phyloP scores from a whole-genome alignment of 768 basidiomycete genomes.

The Pisolithus microcarpus region DNA sequence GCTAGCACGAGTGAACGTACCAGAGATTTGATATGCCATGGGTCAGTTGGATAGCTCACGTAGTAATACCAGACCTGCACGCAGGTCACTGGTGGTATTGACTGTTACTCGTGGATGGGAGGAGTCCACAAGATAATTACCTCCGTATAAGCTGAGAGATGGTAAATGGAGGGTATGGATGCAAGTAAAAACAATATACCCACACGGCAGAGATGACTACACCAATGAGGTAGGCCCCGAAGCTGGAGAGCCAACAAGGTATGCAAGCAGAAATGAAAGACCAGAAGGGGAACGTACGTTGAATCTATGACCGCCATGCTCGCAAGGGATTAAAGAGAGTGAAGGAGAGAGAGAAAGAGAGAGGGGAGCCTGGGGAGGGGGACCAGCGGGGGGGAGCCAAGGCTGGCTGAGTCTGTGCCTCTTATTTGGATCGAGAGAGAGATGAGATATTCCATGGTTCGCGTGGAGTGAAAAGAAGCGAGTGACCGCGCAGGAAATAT shows the following conservation, averaged over 20 bases:
- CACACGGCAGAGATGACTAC: conserved; percentile 42
- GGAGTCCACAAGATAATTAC: conserved; percentile 22
- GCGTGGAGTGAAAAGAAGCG: no score
- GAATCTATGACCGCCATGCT: conserved; percentile 22
- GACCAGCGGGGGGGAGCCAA: not conserved
- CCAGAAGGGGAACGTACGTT: conserved; percentile 23
- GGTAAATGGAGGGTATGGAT: not conserved
- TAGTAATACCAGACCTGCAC: conserved; percentile 53
- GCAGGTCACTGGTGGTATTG: conserved; percentile 37
- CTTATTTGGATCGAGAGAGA: no score
- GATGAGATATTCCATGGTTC: no score
- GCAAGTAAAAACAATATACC: conserved; percentile 16
- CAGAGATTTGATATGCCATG: conserved; percentile 40
- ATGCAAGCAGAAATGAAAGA: not conserved
- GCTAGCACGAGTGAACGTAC: conserved; percentile 24
- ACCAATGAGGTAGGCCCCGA: conserved; percentile 47
- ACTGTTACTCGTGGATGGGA: not conserved
- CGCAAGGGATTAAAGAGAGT: not conserved
- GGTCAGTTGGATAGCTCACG: conserved; percentile 40
- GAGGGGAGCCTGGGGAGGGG: not conserved
- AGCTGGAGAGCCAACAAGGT: conserved; percentile 20
- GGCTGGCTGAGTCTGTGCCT: not conserved
- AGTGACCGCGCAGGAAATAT: no score
- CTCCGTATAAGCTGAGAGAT: conserved; percentile 40
- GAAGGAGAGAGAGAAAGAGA: not conserved